phyloP scores from a whole-genome alignment of 75 land plant genomes.

The Sequoia sempervirens region DNA sequence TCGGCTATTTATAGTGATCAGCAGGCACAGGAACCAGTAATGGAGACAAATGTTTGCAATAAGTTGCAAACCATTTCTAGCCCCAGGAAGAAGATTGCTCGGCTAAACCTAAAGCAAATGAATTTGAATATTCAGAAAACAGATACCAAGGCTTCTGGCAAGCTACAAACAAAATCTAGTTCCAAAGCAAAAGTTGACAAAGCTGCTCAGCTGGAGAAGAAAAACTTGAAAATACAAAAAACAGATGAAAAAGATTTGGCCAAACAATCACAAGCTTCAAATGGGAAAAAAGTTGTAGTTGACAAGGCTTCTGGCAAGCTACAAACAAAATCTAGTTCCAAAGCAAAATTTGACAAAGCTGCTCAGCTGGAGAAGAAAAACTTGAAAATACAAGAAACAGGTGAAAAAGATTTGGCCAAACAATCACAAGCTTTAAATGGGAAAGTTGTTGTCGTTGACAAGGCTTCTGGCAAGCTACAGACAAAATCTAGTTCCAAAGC shows the following conservation, averaged over 20 bases:
- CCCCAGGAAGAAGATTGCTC: background rate
- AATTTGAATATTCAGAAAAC: background rate
- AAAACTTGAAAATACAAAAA: background rate
- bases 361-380: background rate
- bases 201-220: background rate
- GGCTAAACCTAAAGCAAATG: background rate
- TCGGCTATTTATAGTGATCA: background rate
- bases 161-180: background rate
- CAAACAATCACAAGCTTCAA: background rate
- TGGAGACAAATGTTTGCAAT: background rate
- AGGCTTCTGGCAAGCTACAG: background rate
- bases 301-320: slow-evolving; percentile 22
- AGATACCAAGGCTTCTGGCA: background rate
- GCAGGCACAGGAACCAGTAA: background rate
- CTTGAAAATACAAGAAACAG: background rate
- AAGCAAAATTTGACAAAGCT: background rate
- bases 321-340: background rate
- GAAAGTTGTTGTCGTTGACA: slow-evolving; percentile 81
- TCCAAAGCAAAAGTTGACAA: background rate
- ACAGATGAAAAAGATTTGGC: background rate
- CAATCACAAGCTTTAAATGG: slow-evolving; percentile 7
- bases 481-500: background rate
- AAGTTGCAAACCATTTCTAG: background rate
- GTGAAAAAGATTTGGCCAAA: background rate
- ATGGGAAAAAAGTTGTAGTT: slow-evolving; percentile 71